A percentile compares a stretch with the other conserved stretches of the same genome.
These are phyloP conservation scores for Mucor circinelloides DNA, from an alignment of 371 early-diverging fungal genomes.

Conservation along the genomic window DNA sequence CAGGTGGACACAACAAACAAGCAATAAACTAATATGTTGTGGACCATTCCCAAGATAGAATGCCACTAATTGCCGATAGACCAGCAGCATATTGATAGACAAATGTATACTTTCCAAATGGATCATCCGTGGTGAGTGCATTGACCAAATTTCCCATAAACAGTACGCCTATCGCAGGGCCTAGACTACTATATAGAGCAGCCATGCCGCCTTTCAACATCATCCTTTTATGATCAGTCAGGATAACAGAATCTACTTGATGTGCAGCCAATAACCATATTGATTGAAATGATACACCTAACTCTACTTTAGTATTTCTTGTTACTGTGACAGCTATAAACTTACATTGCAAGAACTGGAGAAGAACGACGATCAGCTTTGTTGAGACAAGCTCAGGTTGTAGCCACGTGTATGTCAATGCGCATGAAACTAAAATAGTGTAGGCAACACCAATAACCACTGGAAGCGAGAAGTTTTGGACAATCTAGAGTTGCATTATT, in stretches of 20 bases:
- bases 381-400: constrained; percentile 15
- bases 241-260: constrained; percentile 27
- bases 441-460: constrained; percentile 15
- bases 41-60: constrained; percentile 40
- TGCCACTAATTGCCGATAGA: constrained; percentile 27
- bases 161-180: constrained; percentile 35
- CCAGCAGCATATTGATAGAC: constrained; percentile 32
- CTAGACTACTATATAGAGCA: constrained; percentile 32
- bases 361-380: constrained; percentile 15
- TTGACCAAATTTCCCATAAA: constrained; percentile 26
- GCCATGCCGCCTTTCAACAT: constrained; percentile 33
- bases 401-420: constrained; percentile 29
- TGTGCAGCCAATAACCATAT: constrained; percentile 36
- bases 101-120: constrained; percentile 15
- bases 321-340: not conserved
- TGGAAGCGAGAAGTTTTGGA: constrained; percentile 6
- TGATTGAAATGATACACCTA: constrained; percentile 29
- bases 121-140: not conserved
- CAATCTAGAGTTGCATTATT: constrained; percentile 12
- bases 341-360: constrained; percentile 13
- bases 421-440: constrained; percentile 20
- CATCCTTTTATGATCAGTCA: constrained; percentile 31
- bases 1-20: not conserved
- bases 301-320: not conserved
- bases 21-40: not conserved